Evolutionary conservation across 495 filamentous ascomycete genomes (phyloP), one percentile per base, ranked within the genome.

Genomic region (Cairneyella variabilis): DNA sequence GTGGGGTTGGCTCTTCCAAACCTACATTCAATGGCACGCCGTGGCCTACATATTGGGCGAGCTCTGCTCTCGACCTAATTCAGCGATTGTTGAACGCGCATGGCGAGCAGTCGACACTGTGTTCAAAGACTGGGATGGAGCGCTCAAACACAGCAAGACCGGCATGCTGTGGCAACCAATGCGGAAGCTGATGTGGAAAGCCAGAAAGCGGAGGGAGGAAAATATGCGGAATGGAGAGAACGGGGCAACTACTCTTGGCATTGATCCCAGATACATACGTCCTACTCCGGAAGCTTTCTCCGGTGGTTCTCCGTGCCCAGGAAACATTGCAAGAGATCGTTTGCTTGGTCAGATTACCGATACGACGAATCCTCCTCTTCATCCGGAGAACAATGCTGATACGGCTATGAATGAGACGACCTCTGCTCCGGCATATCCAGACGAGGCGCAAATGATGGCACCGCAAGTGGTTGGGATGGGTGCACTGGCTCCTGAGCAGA

Each of bases 1-100:
- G 48, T 95, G 86, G 82, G 76, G 79, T 21, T 96, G 90, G 90
- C 76, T 91, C 8, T 91, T 90, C 69, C 77, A 83, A 60, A 88
- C 83, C 0, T 90, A 91, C 64, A 83, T 84, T 17, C 88, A 92
- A 53, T 90, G 85, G 84, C 86, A 92, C 55, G 87, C 89, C 3
- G 76, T 93, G 3, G 86, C 84, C 1, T 88, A 88, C 59, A 74
- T 84, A 3, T 66, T 96, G 8, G 78, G 88, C 0, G 92, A 97
- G 60, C 75, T 95, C 3, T 86, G 85, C 60, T 79, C 86, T 21
- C 82, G 89, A 20, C 82, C 83, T 58, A 54, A 46, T 18, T 56
- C 72, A 9, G 62, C 68, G 21, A 73, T 86, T 11, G 86, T 88
- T 1, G 87, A 95, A 48, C 79, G 91, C 3, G 90, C 86, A 2